phyloP scores from a whole-genome alignment of 75 land plant species.

The Ceratopteris richardii region DNA sequence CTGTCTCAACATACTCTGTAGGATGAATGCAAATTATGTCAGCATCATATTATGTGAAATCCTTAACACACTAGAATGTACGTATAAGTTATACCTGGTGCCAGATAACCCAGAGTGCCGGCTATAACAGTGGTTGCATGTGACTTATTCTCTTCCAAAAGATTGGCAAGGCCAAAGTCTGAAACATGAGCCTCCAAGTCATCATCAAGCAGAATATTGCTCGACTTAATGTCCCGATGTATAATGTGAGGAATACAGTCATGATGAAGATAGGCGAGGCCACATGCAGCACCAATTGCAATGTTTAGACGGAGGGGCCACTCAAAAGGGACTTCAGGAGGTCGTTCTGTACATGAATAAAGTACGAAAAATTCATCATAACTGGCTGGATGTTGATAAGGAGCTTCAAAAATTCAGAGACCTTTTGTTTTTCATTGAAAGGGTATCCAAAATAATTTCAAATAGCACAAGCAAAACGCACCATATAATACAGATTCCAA shows the following conservation, averaged over 20 bases:
- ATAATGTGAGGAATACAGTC: conserved; percentile 83
- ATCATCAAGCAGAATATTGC: conserved; percentile 74
- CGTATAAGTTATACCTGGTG: conserved; percentile 46
- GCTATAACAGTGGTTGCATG: conserved; percentile 85
- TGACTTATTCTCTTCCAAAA: conserved; percentile 59
- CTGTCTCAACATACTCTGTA: conserved; percentile 81
- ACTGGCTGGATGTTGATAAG: too few relatives aligned
- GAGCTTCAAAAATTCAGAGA: too few relatives aligned
- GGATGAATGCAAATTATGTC: conserved; percentile 1
- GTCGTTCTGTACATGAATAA: conserved; percentile 24
- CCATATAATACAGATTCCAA: conserved; percentile 63
- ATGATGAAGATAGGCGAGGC: conserved; percentile 75
- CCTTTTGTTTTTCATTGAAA: too few relatives aligned
- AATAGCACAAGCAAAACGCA: conserved; percentile 10
- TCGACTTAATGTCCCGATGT: conserved; percentile 75
- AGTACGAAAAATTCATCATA: too few relatives aligned
- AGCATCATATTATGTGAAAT: too few relatives aligned
- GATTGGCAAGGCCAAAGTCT: conserved; percentile 80
- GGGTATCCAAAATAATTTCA: background rate
- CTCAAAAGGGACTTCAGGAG: conserved; percentile 24
- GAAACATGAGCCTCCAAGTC: conserved; percentile 75
- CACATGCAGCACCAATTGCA: conserved; percentile 76
- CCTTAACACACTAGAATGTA: too few relatives aligned
- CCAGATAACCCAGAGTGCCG: conserved; percentile 83
- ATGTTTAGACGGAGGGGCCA: conserved; percentile 68